Base-by-base conservation (phyloP, 192 early-diverging fungal genomes). In the Kappamyces sp. region DNA sequence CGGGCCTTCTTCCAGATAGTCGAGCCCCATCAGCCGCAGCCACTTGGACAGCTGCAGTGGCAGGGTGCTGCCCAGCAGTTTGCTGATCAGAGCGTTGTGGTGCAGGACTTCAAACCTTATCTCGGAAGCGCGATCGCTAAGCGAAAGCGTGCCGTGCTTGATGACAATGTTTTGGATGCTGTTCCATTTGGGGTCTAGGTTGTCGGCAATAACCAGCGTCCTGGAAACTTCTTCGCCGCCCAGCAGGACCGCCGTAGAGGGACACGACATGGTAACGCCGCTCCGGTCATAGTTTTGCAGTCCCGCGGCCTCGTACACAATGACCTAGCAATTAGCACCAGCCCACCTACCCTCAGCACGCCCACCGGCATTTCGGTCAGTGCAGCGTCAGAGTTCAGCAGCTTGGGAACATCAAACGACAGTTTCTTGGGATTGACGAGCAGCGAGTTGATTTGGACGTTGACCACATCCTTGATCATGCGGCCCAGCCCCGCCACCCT, bases 201-300 rank as follows among this genome's bases (percentile, higher is more conserved):
- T 62, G 67, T 93, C 86, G 32, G 81, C 68, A 49, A 91, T 81
- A 3, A 68, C 67, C 34, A 76, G 78, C 0, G 92, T 91, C 5
- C 76, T 59, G 9, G 65, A 79, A 2, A 87, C 79, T 53, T 79
- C 77, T 11, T 83, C 80, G 51, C 86, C 86, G 49, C 83, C 87
- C 52, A 93, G 68, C 6, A 75, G 80, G 52, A 97, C 70, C 7
- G 65, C 69, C 47, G 87, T 73, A 63, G 91, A 96, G 22, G 96
- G 96, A 67, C 97, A 94, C 14, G 87, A 82, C 22, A 22, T 22
- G 22, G 22, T 22, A 58, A 80, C 86, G 61, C 92, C 91, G 52
- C 92, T 83, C 12, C 88, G 71, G 66, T 96, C 96, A 30, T 75
- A 68, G 69, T 96, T 96, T 67, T 84, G 86, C 54, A 99, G 69